Evolutionary conservation across 164 flowering plant species (phyloP), one percentile per base, ranked within the genome.

Genomic region (Echeveria elegans): DNA sequence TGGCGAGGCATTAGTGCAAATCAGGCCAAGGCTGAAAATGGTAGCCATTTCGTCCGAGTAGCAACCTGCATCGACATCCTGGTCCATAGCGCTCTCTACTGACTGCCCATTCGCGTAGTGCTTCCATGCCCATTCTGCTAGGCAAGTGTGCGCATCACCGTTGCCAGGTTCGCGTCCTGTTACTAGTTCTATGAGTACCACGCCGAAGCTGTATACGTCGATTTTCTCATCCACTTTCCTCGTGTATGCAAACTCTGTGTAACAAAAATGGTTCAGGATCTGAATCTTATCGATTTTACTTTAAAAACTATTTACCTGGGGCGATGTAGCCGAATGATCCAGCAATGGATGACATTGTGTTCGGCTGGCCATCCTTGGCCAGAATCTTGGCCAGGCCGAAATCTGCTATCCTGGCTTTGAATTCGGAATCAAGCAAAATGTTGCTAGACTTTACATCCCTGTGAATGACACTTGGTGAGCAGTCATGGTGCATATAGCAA

Each of bases 201-300:
- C 93, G 5, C 94, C 97, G 31, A 87, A 89, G 72, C 96, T 86
- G 61, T 83, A 91, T 0, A 89, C 89, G 64, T 87, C 96, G 9
- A 77, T 76, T 82, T 89, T 91, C 81, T 85, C 90, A 43, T 72
- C 83, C 71, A 85, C 82, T 73, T 72, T 76, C 26, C 62, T 65
- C 1, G 89, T 80, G 21, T 79, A 74, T 34, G 86, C 88, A 67
- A 77, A 82, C 67, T 88, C 97, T 86, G 86, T 58, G 72, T 18
- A n/a, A 21, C 24, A 37, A 43, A 40, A 48, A 0, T 28, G 18
- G 40, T 38, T 9, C 0, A 43, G 1, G n/a, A n/a, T n/a, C n/a
- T n/a, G n/a, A n/a, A n/a, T n/a, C n/a, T n/a, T n/a, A n/a, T n/a
- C n/a, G n/a, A n/a, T n/a, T n/a, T n/a, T n/a, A n/a, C n/a, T n/a